A percentile compares a stretch with the other conserved stretches of the same genome.
phyloP scores from a whole-genome alignment of 805 yeast species.

The Kregervanrija pseudodelftensis region DNA sequence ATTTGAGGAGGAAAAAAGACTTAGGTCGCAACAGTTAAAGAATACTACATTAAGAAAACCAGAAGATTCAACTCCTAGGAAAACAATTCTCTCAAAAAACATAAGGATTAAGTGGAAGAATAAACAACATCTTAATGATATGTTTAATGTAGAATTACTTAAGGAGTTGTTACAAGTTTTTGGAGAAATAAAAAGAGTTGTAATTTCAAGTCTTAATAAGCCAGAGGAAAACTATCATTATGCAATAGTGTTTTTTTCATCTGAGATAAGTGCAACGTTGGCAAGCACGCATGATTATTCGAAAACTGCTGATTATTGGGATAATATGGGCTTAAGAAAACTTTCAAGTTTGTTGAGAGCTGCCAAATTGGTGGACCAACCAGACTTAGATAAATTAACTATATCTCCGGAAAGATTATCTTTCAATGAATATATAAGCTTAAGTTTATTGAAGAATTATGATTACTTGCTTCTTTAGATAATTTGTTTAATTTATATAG shows the following conservation, averaged over 20 bases:
- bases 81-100: background rate
- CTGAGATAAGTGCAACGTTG: conserved; percentile 21
- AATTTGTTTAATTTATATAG: no score
- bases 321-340: conserved; percentile 35
- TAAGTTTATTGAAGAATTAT: conserved; percentile 6
- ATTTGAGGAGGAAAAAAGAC: conserved; percentile 11
- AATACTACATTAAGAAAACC: background rate
- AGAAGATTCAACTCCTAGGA: no score
- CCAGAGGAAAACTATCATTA: conserved; percentile 27
- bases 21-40: conserved; percentile 7
- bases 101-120: conserved; percentile 37
- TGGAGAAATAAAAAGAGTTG: conserved; percentile 29
- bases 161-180: conserved; percentile 37
- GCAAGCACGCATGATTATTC: conserved; percentile 39
- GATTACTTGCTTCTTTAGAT: background rate
- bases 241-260: conserved; percentile 31
- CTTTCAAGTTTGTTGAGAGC: conserved; percentile 39
- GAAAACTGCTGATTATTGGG: conserved; percentile 38
- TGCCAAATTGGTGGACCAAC: conserved; percentile 12
- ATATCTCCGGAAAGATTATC: conserved; percentile 4
- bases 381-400: background rate
- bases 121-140: conserved; percentile 28
- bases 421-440: conserved; percentile 18
- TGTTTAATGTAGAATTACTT: conserved; percentile 29
- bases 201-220: conserved; percentile 6